Base-by-base conservation (phyloP, 2,329 filamentous ascomycete genomes). In the Stromatinia cepivora region DNA sequence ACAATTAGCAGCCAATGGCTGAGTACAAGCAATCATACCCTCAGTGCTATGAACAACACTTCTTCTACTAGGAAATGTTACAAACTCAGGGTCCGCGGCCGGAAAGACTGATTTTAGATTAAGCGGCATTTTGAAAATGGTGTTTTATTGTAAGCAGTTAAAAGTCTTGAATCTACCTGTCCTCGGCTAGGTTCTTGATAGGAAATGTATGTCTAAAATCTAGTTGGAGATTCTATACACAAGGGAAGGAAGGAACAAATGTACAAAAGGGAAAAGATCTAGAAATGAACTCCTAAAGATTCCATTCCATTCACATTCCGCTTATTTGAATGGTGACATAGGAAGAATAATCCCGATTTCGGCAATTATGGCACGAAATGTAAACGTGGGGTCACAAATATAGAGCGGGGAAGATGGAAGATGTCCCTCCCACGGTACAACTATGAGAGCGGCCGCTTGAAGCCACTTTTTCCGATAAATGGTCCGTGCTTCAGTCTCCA, bases 41-140 rank as follows among this genome's bases (percentile, higher is more conserved):
- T 94, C 90, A 7, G 92, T 94, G 79, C 93, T 97, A 79, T 98
- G 94, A 17, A 98, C 92, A 17, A 97, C 93, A 75, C 94, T 97
- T 72, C 95, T 85, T 52, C 94, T 88, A 75, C 93, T 96, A 13
- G 92, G 80, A 78, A 92, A 94, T 71, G 86, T 85, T 71, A 84
- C 82, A 76, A 92, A 89, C 69, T 82, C 80, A 1, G 76, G 75
- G 20, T 76, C 72, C 54, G 63, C 42, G 28, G 74, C 72, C 17
- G 76, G 75, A 64, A 74, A 78, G n/a, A 79, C 71, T n/a, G 77
- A 75, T 39, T 73, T 74, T 22, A 75, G 59, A 72, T 78, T 78
- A 20, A 78, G 56, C 71, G 77, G 77, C 77, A 79, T 79, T 53
- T 67, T 72, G 54, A 34, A 63, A 20, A 52, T n/a, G 17, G 22